A percentile compares a stretch with the other conserved stretches of the same genome.
Evolutionary conservation across 768 basidiomycete genomes (phyloP).

Genomic region (Russula brevipes): DNA sequence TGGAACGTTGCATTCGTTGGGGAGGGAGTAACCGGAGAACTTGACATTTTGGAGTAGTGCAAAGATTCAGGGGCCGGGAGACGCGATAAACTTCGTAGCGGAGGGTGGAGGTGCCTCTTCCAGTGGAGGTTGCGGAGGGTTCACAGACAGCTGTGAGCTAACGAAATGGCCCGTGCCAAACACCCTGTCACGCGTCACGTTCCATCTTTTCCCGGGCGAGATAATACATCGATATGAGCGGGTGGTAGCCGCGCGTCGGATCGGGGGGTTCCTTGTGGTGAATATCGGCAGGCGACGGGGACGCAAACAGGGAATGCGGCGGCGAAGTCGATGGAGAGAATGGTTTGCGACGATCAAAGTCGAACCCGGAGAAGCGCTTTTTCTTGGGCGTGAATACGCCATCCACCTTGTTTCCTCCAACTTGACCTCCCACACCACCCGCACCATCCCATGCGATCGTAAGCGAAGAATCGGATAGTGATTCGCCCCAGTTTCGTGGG

Average conservation of each 20-base stretch:
- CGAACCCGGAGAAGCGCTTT: conserved; percentile 92
- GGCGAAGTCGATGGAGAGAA: conserved; percentile 55
- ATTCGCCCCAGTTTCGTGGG: conserved; percentile 46
- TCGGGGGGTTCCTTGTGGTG: conserved; percentile 52
- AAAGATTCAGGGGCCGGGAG: conserved; percentile 77
- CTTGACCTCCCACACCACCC: conserved; percentile 37
- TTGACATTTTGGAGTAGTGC: conserved; percentile 77
- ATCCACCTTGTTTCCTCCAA: conserved; percentile 14
- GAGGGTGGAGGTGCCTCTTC: conserved; percentile 25
- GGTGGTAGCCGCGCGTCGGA: conserved; percentile 91
- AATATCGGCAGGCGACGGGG: conserved; percentile 50
- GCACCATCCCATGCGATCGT: conserved; percentile 53
- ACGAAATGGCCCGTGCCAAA: conserved; percentile 95
- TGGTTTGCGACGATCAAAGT: conserved; percentile 88
- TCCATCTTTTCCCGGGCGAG: conserved; percentile 96
- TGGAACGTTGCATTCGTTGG: conserved; percentile 57
- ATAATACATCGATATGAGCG: conserved; percentile 93
- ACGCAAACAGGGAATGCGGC: conserved; percentile 49
- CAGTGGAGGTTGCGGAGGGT: conserved; percentile 1
- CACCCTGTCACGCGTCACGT: conserved; percentile 85
- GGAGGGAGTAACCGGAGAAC: conserved; percentile 47
- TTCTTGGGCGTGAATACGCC: conserved; percentile 39
- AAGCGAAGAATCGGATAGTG: conserved; percentile 63
- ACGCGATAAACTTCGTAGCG: conserved; percentile 48
- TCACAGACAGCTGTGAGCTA: conserved; percentile 68